Percentiles rank a stretch among this genome's conserved stretches.
Conservation (phyloP, 805 yeast genomes). For the Sugiyamaella valdiviana region DNA sequence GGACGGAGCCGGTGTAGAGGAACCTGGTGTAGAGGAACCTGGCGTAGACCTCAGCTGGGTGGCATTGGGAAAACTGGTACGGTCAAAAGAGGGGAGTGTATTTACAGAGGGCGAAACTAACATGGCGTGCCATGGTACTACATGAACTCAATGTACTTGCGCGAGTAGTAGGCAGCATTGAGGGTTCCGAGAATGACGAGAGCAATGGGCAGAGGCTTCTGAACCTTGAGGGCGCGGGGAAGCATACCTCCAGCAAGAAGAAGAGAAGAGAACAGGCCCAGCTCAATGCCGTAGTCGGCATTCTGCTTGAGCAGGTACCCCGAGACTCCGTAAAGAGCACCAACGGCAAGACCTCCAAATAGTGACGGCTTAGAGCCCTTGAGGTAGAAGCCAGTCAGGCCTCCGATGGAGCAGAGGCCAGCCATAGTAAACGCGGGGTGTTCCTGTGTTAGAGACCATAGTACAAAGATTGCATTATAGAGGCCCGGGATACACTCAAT, state of each 20-base stretch:
- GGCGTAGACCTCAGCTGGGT: no score
- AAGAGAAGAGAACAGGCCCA: slow-evolving; percentile 68
- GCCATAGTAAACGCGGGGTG: slow-evolving; percentile 72
- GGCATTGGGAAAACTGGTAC: no score
- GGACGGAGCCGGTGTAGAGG: no score
- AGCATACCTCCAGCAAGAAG: slow-evolving; percentile 64
- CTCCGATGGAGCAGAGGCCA: slow-evolving; percentile 64
- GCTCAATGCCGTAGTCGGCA: slow-evolving; percentile 72
- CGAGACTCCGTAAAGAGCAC: slow-evolving; percentile 33
- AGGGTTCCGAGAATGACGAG: slow-evolving; percentile 58
- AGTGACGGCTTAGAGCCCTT: slow-evolving; percentile 76
- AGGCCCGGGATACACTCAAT: no score
- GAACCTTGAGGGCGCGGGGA: slow-evolving; percentile 57
- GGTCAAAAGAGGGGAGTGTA: no score
- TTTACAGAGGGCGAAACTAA: no score
- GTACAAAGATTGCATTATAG: no score
- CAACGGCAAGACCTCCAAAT: slow-evolving; percentile 56
- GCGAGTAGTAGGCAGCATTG: slow-evolving; percentile 61
- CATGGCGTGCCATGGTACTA: no score
- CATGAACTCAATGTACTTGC: slow-evolving; percentile 68
- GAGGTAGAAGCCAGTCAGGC: slow-evolving; percentile 58
- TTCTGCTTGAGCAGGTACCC: slow-evolving; percentile 67
- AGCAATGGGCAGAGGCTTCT: slow-evolving; percentile 69
- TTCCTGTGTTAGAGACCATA: slow-evolving; percentile 40
- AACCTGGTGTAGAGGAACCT: no score